A percentile compares a stretch with the other conserved stretches of the same genome.
These are phyloP conservation scores for Lachancea thermotolerans DNA, from an alignment of 805 yeast species.

Conservation along the genomic window DNA sequence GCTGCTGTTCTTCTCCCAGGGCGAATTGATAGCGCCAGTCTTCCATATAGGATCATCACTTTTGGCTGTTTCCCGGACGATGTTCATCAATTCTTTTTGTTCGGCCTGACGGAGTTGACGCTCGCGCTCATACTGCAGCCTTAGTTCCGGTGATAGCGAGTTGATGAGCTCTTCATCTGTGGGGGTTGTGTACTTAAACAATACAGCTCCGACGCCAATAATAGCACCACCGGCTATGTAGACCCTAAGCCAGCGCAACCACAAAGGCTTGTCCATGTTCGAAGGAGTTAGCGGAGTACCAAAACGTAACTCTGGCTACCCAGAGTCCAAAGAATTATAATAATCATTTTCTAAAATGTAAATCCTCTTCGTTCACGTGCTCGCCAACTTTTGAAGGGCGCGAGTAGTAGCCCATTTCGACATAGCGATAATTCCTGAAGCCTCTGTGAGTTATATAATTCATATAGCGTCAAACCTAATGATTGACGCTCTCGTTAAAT, in stretches of 20 bases:
- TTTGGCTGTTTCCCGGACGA: slow-evolving; percentile 54
- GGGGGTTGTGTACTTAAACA: slow-evolving; percentile 73
- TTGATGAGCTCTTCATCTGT: slow-evolving; percentile 74
- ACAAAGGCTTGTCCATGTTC: slow-evolving; percentile 37
- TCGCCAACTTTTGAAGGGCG: neutral
- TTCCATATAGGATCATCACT: slow-evolving; percentile 80
- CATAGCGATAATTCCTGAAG: neutral
- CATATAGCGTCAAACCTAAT: too few relatives aligned
- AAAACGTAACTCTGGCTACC: too few relatives aligned
- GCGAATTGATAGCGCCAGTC: slow-evolving; percentile 62
- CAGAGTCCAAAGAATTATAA: neutral
- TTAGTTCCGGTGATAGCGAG: slow-evolving; percentile 72
- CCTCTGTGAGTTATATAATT: too few relatives aligned
- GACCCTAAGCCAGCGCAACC: slow-evolving; percentile 55
- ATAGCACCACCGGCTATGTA: slow-evolving; percentile 58
- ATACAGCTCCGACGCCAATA: slow-evolving; percentile 63
- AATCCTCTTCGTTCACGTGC: neutral
- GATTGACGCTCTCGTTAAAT: neutral
- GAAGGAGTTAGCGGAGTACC: neutral
- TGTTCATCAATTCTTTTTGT: slow-evolving; percentile 62
- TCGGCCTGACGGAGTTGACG: slow-evolving; percentile 56
- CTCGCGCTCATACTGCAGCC: slow-evolving; percentile 65
- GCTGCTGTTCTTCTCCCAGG: slow-evolving; percentile 46
- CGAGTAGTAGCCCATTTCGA: neutral
- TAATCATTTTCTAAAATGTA: neutral